Conservation (phyloP, 1,139 yeast species). For the Williopsis jadinii region DNA sequence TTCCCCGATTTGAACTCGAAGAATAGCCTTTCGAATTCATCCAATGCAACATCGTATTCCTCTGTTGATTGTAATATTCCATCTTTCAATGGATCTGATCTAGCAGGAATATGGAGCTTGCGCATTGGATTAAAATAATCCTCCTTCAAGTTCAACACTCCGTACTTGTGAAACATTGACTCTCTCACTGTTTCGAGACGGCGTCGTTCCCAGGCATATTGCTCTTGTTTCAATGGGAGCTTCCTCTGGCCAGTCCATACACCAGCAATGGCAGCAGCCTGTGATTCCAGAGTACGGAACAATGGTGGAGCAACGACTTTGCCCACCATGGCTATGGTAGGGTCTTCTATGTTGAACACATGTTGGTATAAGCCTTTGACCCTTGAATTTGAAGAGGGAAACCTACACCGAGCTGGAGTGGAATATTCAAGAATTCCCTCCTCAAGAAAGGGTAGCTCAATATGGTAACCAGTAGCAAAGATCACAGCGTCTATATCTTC, state of each 20-base stretch:
- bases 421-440: slow-evolving; percentile 11
- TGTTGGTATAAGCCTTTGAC: slow-evolving; percentile 31
- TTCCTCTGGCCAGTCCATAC: slow-evolving; percentile 20
- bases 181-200: slow-evolving; percentile 17
- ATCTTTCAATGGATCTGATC: slow-evolving; percentile 24
- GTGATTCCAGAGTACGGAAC: slow-evolving; percentile 12
- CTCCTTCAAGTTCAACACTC: slow-evolving; percentile 17
- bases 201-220: slow-evolving; percentile 15
- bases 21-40: slow-evolving; percentile 22
- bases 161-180: slow-evolving; percentile 27
- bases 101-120: slow-evolving; percentile 23
- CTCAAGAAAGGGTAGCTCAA: slow-evolving; percentile 33
- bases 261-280: slow-evolving; percentile 17
- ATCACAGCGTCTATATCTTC: slow-evolving; percentile 31
- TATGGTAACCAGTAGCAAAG: slow-evolving; percentile 37
- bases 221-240: slow-evolving; percentile 18
- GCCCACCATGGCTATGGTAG: slow-evolving; percentile 31
- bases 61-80: slow-evolving; percentile 19
- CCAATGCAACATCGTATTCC: slow-evolving; percentile 14
- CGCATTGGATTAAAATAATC: slow-evolving; percentile 25
- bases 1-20: slow-evolving; percentile 14
- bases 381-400: slow-evolving; percentile 10
- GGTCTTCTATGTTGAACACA: slow-evolving; percentile 35
- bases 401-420: slow-evolving; percentile 25
- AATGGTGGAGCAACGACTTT: slow-evolving; percentile 7